Evolutionary conservation across 495 filamentous ascomycete species (phyloP), one percentile per base, ranked within the genome.

Genomic region (Penicillium coffeae): DNA sequence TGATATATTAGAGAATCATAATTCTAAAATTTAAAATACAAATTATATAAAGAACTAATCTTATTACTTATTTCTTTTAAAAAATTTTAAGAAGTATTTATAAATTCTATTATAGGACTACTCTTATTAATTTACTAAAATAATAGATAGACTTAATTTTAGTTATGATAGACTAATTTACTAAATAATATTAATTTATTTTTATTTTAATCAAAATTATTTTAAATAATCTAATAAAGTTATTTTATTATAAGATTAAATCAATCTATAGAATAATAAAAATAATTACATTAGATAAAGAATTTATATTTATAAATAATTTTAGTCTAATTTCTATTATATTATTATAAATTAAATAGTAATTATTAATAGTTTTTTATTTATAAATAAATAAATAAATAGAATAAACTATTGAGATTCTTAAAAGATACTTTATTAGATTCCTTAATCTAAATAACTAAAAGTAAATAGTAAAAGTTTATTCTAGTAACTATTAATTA

Each of bases 81-180:
- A n/a, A n/a, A n/a, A n/a, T n/a, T n/a, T n/a, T n/a, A n/a, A n/a
- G n/a, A n/a, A n/a, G n/a, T n/a, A n/a, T n/a, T n/a, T n/a, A n/a
- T n/a, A n/a, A n/a, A 30, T 10, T 30, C 10, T 30, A 30, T 30
- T 30, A 30, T 10, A 5, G 25, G 25, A 43, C 14, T 38, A 37
- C 37, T 33, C 34, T 13, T 45, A 44, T 8, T 34, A 18, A 27
- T 34, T 18, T 42, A 33, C 34, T 19, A 38, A 51, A 40, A 10
- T 9, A 8, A 9, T 19, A 20, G 18, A 3, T 40, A 2, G 8
- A 53, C 19, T 38, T 45, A 45, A 37, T 37, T 34, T 9, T 19
- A 32, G 34, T 40, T 40, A 40, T 40, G 9, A 53, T 40, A 38
- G 18, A 56, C 10, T 42, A 44, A 15, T 55, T 41, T 25, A 42